phyloP scores from a whole-genome alignment of 768 basidiomycete genomes.

The Mycena metata region DNA sequence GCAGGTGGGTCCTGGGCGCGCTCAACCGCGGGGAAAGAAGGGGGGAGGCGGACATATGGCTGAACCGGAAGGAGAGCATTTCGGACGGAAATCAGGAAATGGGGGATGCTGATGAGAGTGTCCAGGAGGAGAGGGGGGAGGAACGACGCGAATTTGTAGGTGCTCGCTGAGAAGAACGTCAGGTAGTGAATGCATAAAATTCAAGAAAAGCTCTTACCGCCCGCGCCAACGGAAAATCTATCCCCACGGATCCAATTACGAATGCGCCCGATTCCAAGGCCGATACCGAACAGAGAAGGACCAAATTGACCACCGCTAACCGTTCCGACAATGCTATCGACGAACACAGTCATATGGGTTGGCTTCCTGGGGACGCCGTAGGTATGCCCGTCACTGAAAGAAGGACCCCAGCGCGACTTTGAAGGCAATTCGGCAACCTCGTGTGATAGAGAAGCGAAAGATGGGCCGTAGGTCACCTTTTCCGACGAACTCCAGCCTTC shows the following conservation, averaged over 20 bases:
- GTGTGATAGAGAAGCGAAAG: conserved; percentile 67
- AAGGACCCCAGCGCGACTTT: conserved; percentile 45
- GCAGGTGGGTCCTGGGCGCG: conserved; percentile 32
- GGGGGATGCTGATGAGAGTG: conserved; percentile 73
- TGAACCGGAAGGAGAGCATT: conserved; percentile 70
- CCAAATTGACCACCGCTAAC: conserved; percentile 69
- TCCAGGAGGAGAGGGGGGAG: conserved; percentile 78
- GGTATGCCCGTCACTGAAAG: conserved; percentile 55
- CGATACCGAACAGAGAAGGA: conserved; percentile 58
- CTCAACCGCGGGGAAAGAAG: conserved; percentile 46
- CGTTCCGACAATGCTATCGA: conserved; percentile 68
- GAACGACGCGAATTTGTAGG: conserved; percentile 78
- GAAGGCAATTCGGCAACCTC: conserved; percentile 40
- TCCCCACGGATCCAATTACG: conserved; percentile 75
- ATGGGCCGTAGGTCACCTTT: conserved; percentile 78
- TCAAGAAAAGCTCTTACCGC: conserved; percentile 66
- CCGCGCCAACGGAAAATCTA: conserved; percentile 81
- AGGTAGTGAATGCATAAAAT: conserved; percentile 13
- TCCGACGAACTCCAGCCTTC: conserved; percentile 83
- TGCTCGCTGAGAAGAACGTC: conserved; percentile 63
- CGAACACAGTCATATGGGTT: conserved; percentile 69
- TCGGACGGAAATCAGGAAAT: conserved; percentile 71
- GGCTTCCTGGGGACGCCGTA: conserved; percentile 65
- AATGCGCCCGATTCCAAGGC: conserved; percentile 61
- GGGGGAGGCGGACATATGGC: conserved; percentile 56